Base-by-base conservation (phyloP, 2,329 filamentous ascomycete species). In the Trichoderma arundinaceum region DNA sequence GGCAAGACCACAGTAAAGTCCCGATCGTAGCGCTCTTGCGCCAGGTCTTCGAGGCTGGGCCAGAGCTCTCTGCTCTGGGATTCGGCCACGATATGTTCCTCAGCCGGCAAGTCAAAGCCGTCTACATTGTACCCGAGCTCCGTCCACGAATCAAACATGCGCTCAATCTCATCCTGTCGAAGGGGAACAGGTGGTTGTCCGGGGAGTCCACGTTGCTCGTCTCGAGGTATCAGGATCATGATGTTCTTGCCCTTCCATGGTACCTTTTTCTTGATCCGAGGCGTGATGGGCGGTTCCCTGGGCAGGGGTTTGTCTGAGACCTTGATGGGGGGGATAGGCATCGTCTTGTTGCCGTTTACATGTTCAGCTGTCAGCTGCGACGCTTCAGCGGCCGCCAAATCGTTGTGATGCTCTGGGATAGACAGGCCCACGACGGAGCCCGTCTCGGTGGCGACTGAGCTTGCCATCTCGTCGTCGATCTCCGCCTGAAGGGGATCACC, bases 191-290 rank as follows among this genome's bases (percentile, higher is more conserved):
- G 83, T 0, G 81, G 78, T 43, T 82, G 81, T 46, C 84, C 85
- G 1, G 81, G 80, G 49, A 83, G 81, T 19, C 90, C 90, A 69
- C 89, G 84, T 61, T 86, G 83, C 60, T 90, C 88, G 68, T 91
- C 88, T 52, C 84, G 80, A 6, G 91, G 91, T 19, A 94, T 78
- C 32, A 88, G 80, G 49, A 94, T 88, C 71, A 91, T 77, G 61
- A 92, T 92, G 66, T 86, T 88, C 78, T 92, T 93, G 65, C 89
- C 89, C 72, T 85, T 90, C 90, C 90, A 93, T 52, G 84, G 83
- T 2, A 94, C 82, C 77, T 89, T 92, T 75, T 91, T 93, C 78
- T 85, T 91, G 7, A 86, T 69, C 12, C 86, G 80, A n/a, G 86
- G 86, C 6, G 85, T 85, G 53, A 78, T 75, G 2, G 78, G 75